Base-by-base conservation (phyloP, 352 stramenopile genomes). In the Plasmopara viticola region DNA sequence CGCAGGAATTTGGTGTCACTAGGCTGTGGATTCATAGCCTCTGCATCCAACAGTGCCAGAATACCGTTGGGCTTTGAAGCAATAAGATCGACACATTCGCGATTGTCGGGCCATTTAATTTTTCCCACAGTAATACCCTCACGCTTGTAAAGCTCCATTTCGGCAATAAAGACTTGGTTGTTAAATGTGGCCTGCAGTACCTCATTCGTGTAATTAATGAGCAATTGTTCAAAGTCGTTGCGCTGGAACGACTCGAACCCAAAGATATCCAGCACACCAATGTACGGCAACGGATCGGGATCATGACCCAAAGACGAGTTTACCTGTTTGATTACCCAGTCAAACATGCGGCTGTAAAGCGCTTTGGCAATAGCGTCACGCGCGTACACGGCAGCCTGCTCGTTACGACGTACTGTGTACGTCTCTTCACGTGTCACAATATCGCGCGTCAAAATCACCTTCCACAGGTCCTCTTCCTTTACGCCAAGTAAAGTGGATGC, bases 361-460 rank as follows among this genome's bases (percentile, higher is more conserved):
- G 90, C 82, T 71, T 98, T 98, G 12, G 91, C 82, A 47, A 98
- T 90, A 5, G 89, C 90, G 46, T 97, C 86, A 48, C 94, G 81
- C 6, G 78, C 78, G 62, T 97, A 97, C 15, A 82, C 66, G n/a
- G 78, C 80, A 40, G 86, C 84, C 54, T 91, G 78, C 12, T 76
- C 74, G 53, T 90, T 92, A 17, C 78, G 83, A 25, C 82, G 81
- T 47, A 93, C 72, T 8, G 76, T 87, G 56, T 92, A 95, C 34
- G 72, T 90, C 60, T 89, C 80, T 29, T 90, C 78, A 39, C 78
- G 82, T 29, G 81, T 95, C 12, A 86, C 68, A 58, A 96, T 93
- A 31, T 89, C 78, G 45, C 86, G 84, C 62, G 90, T 78, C 38
- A 84, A 90, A 40, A 96, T 88, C n/a, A 95, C 70, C 47, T 79